phyloP scores from a whole-genome alignment of 352 stramenopile species.

The Globisporangium acanthophoron region DNA sequence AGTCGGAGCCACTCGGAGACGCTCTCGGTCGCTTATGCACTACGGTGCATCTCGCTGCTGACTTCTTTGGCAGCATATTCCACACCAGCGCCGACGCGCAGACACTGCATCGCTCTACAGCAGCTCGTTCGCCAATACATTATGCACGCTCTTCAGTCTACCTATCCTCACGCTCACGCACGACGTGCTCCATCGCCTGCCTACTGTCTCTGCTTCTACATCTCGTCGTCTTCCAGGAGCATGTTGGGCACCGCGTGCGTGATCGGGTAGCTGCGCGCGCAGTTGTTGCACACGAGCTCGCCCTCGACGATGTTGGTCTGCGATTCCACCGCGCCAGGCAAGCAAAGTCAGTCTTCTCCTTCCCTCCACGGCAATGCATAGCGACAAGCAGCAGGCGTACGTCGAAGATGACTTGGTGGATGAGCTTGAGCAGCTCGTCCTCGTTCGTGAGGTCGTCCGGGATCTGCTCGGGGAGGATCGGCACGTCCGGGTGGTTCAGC shows the following conservation, averaged over 20 bases:
- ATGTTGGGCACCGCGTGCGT: conserved; percentile 82
- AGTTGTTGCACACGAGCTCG: conserved; percentile 84
- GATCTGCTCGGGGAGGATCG: conserved; percentile 59
- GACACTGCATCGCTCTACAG: too few relatives aligned
- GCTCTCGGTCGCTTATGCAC: too few relatives aligned
- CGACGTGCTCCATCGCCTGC: too few relatives aligned
- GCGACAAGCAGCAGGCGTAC: conserved; percentile 26
- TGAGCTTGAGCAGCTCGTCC: conserved; percentile 66
- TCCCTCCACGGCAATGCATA: not conserved
- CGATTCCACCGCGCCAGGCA: not conserved
- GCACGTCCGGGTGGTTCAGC: conserved; percentile 78
- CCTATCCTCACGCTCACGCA: too few relatives aligned
- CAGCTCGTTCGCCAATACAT: too few relatives aligned
- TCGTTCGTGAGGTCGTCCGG: conserved; percentile 46
- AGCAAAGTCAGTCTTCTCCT: conserved; percentile 2
- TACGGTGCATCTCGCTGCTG: too few relatives aligned
- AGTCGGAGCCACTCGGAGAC: too few relatives aligned
- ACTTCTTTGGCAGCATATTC: too few relatives aligned
- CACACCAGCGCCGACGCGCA: too few relatives aligned
- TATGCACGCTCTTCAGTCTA: too few relatives aligned
- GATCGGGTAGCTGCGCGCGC: conserved; percentile 69
- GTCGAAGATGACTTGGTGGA: conserved; percentile 79
- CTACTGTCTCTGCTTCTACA: conserved; percentile 22
- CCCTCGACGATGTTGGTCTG: conserved; percentile 84
- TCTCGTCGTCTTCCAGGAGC: conserved; percentile 82